Conservation (phyloP, 495 filamentous ascomycete species). For the Aspergillus coremiiformis region DNA sequence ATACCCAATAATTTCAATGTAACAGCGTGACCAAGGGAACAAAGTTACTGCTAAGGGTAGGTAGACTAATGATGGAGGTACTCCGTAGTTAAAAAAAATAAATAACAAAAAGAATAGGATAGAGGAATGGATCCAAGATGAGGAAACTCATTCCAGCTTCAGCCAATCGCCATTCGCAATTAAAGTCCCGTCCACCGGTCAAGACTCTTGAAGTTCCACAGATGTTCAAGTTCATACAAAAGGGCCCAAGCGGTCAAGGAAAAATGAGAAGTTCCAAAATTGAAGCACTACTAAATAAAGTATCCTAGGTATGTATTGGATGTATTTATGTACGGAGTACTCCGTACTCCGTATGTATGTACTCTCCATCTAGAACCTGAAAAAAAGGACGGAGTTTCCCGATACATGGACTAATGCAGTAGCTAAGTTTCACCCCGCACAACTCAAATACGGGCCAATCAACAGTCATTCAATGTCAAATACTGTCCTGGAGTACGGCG, state of each 20-base stretch:
- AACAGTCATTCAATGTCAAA: constrained; percentile 2
- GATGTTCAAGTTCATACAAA: neutral
- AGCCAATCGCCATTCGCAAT: neutral
- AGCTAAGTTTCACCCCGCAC: constrained; percentile 6
- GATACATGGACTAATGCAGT: neutral
- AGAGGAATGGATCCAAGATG: neutral
- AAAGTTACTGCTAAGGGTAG: too few relatives aligned
- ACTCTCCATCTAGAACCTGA: neutral
- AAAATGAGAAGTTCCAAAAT: neutral
- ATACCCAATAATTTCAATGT: too few relatives aligned
- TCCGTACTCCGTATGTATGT: neutral
- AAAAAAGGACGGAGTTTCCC: neutral
- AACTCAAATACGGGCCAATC: neutral
- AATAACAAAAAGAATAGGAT: neutral
- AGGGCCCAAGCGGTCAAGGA: neutral
- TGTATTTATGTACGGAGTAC: too few relatives aligned
- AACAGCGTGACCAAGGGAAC: too few relatives aligned
- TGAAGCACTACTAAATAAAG: too few relatives aligned
- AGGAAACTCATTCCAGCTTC: neutral
- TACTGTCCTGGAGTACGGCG: too few relatives aligned
- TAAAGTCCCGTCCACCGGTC: neutral
- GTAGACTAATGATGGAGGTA: too few relatives aligned
- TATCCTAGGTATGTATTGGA: too few relatives aligned
- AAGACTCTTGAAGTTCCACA: neutral
- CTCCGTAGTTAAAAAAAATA: neutral